phyloP scores from a whole-genome alignment of 225 moss, liverwort and hornwort species.

The Takakia lepidozioides region DNA sequence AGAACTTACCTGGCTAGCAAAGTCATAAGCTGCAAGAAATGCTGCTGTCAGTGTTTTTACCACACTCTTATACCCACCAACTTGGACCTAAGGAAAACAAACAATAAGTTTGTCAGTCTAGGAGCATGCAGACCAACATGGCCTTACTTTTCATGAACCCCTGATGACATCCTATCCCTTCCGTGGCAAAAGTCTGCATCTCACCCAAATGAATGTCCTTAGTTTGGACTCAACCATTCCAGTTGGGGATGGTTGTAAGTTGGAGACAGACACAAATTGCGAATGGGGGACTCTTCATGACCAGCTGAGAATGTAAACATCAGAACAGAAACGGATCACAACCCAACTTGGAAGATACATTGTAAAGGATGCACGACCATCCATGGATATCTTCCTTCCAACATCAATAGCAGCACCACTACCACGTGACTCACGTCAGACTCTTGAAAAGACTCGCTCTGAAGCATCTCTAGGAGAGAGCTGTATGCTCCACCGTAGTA shows the following conservation, averaged over 20 bases:
- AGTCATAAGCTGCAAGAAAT: conserved; percentile 88
- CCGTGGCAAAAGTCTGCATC: too few species aligned
- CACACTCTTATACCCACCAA: conserved; percentile 90
- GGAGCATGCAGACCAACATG: not conserved
- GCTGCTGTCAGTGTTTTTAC: conserved; percentile 93
- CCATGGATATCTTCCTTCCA: too few species aligned
- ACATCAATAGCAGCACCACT: not conserved
- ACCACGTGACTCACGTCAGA: conserved; percentile 57
- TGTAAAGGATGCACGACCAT: too few species aligned
- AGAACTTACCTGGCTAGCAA: conserved; percentile 54
- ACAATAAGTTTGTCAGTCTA: conserved; percentile 1
- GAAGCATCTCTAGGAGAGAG: conserved; percentile 81
- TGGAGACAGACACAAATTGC: too few species aligned
- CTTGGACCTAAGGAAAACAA: conserved; percentile 54
- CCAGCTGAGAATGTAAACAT: too few species aligned
- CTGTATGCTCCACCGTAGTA: conserved; percentile 78
- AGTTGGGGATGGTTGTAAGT: not conserved
- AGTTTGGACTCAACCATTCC: not conserved
- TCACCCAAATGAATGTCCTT: too few species aligned
- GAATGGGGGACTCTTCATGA: too few species aligned
- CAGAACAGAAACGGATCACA: too few species aligned
- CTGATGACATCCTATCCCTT: too few species aligned
- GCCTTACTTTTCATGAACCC: too few species aligned
- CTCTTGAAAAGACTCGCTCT: conserved; percentile 81
- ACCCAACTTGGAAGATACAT: too few species aligned